Conservation (phyloP, 371 early-diverging fungal genomes). For the Phascolomyces articulosus region DNA sequence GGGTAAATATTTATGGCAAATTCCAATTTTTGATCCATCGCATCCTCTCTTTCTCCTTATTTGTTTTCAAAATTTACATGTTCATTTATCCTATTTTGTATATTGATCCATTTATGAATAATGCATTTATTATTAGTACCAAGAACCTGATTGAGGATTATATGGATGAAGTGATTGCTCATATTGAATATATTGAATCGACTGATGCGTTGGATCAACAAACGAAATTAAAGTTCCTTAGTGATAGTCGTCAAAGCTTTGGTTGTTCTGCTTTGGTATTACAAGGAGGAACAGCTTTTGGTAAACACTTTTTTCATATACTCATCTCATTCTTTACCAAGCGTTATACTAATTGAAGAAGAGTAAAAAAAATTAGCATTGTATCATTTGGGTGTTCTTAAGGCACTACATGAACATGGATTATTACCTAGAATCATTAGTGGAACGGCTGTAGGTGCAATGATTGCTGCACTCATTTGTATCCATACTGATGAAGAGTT, state of each 20-base stretch:
- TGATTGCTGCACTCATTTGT: conserved; percentile 76
- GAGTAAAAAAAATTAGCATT: conserved; percentile 34
- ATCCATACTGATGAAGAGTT: conserved; percentile 73
- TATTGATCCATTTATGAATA: no score
- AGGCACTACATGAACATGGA: conserved; percentile 65
- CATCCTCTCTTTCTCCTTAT: no score
- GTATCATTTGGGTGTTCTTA: conserved; percentile 78
- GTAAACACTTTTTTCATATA: conserved; percentile 18
- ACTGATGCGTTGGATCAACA: conserved; percentile 52
- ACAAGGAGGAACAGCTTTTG: conserved; percentile 74
- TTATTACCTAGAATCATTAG: conserved; percentile 74
- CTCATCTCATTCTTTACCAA: no score
- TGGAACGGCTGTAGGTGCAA: conserved; percentile 72
- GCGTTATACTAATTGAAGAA: no score
- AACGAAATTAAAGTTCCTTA: conserved; percentile 69
- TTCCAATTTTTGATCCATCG: no score
- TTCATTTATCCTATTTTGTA: not conserved
- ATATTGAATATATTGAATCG: conserved; percentile 61
- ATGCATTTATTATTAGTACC: conserved; percentile 42
- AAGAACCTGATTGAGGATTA: conserved; percentile 75
- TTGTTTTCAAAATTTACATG: no score
- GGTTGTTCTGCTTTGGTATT: conserved; percentile 74
- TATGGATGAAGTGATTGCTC: conserved; percentile 62
- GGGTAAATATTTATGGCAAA: conserved; percentile 53
- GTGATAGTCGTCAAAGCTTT: conserved; percentile 68